Percentiles rank a stretch among this genome's conserved stretches.
Conservation (phyloP, 2,329 filamentous ascomycete species). For the Seiridium cupressi region DNA sequence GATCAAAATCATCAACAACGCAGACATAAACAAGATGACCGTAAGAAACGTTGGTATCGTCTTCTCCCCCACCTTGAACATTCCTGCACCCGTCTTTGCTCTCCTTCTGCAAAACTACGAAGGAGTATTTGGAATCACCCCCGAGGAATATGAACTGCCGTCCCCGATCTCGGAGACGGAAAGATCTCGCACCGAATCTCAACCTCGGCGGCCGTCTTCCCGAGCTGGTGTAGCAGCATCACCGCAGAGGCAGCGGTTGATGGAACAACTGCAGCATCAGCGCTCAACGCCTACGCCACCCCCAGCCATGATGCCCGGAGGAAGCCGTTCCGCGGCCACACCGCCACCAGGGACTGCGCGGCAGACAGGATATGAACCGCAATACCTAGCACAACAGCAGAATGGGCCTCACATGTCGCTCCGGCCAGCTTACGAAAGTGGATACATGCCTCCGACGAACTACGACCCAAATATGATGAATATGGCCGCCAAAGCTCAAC, state of each 20-base stretch:
- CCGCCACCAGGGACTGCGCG: conserved; percentile 40
- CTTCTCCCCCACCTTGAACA: conserved; percentile 95
- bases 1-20: conserved; percentile 87
- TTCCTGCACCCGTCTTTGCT: conserved; percentile 90
- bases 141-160: conserved; percentile 62
- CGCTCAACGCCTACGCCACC: conserved; percentile 52
- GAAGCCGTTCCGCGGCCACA: conserved; percentile 28
- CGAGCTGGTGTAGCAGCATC: conserved; percentile 47
- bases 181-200: conserved; percentile 24
- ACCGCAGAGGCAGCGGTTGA: conserved; percentile 48
- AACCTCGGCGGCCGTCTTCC: conserved; percentile 47
- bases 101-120: conserved; percentile 90
- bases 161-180: conserved; percentile 35
- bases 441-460: conserved; percentile 31
- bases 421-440: conserved; percentile 45
- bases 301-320: conserved; percentile 23
- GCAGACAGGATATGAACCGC: conserved; percentile 41
- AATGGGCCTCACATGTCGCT: conserved; percentile 25
- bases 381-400: conserved; percentile 36
- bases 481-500: conserved; percentile 14
- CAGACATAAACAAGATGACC: conserved; percentile 95
- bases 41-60: conserved; percentile 97
- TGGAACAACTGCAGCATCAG: conserved; percentile 35
- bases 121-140: conserved; percentile 74
- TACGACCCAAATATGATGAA: conserved; percentile 29